Evolutionary conservation across 306 rosid species (phyloP), one percentile per base, ranked within the genome.

Genomic region (Corylus americana): DNA sequence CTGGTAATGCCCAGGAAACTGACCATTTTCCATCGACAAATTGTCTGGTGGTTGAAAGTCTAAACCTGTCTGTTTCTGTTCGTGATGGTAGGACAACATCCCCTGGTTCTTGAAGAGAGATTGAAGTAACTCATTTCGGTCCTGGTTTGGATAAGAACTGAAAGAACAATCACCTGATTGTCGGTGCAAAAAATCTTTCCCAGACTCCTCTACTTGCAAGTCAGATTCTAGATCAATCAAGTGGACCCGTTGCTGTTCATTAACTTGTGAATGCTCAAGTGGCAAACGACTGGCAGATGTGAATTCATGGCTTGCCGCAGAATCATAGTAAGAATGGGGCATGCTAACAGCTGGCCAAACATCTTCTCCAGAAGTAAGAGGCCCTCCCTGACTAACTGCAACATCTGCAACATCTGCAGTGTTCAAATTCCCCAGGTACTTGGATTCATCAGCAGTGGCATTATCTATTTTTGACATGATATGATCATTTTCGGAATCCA

Each of bases 21-120:
- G 94, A 73, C 86, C 87, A 71, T 76, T 88, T 55, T 80, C 90
- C 42, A 88, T 80, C 79, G 89, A 77, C 74, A 80, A 80, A 64
- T 78, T 88, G 87, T 78, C 85, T 14, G 90, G 81, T 77, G 90
- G 79, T 76, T 79, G 91, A 68, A 89, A 88, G 74, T 87, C 88
- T 70, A 95, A 80, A 71, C 80, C 88, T 3, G 80, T 59, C 78
- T 81, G 88, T 74, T 89, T 95, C 81, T 88, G 97, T 81, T 86
- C 90, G 8, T 82, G 92, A 76, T 78, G 90, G 72, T 90, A 92
- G 62, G 97, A 37, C 85, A 89, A 66, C 78, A 85, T 44, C 63
- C 81, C 94, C 63, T 80, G 91, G 71, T 88, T 92, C 86, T 89
- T 91, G 74, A 88, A 89, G 81, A 91, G 84, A 57, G 99, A 88